Evolutionary conservation across 805 yeast species (phyloP), one percentile per base, ranked within the genome.

Genomic region (Candida parachauliodes): DNA sequence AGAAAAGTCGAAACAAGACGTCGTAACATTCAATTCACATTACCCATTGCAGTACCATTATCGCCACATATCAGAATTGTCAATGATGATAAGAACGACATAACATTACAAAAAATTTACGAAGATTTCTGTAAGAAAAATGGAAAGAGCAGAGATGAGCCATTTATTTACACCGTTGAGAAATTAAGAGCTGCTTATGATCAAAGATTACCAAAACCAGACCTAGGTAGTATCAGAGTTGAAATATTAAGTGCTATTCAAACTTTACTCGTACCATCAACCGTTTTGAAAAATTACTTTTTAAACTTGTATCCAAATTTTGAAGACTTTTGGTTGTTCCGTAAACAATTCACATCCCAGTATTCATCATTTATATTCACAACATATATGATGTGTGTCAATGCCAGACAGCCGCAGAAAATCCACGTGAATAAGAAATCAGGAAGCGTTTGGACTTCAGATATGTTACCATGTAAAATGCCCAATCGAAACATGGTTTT

Each of bases 281-380:
- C 86, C 4, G 83, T 91, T 23, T 68, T 91, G 68, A 80, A 80
- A 52, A 85, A 85, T 47, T 83, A 85, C 57, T 93, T 88, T 54
- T 58, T 81, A 39, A 72, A 70, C 5, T 65, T 80, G 28, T 93
- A 81, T 59, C 73, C 82, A 9, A 75, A 79, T 41, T 94, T 83
- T 57, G 96, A 85, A 59, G 97, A 91, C 52, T 93, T 91, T 70
- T 93, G 98, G 98, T 64, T 91, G 36, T 93, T 94, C 80, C 77
- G 98, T 45, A 88, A 88, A 52, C 96, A 89, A 54, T 94, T 93
- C 55, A 79, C 96, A 4, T 82, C 95, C 19, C 96, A 89, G 60
- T 93, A 91, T 62, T 97, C 97, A 4, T 81, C 95, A 0, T 84
- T 93, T 50, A 79, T 88, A 30, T 91, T 91, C 60, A 81, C 89